Conservation (phyloP, 106 monocot species). For the Acorus gramineus region DNA sequence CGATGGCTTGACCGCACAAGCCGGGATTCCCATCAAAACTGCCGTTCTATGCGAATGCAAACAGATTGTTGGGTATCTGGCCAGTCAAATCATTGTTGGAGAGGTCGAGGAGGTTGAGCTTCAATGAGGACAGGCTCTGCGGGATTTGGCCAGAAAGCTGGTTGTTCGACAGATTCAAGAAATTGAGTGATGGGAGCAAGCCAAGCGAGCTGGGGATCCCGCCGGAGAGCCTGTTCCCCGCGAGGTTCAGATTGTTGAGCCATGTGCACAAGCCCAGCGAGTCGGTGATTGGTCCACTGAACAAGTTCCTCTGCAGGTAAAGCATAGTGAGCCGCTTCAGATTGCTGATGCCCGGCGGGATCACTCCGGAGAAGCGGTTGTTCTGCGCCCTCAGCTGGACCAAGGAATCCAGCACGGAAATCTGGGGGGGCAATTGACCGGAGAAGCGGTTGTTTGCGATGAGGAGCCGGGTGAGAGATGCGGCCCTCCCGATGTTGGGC, state of each 20-base stretch:
- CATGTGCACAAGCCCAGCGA: conserved; percentile 26
- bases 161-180: conserved; percentile 34
- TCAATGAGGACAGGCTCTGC: conserved; percentile 18
- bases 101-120: conserved; percentile 23
- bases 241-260: conserved; percentile 38
- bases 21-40: conserved; percentile 42
- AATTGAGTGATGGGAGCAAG: conserved; percentile 20
- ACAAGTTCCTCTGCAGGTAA: conserved; percentile 18
- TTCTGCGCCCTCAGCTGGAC: conserved; percentile 32
- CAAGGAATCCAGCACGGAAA: conserved; percentile 27
- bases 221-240: conserved; percentile 51
- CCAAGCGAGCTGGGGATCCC: conserved; percentile 34
- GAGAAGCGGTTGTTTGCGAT: conserved; percentile 46
- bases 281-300: conserved; percentile 47
- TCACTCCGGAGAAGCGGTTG: conserved; percentile 43
- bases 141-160: conserved; percentile 43
- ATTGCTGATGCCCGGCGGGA: conserved; percentile 45
- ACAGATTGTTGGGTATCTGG: conserved; percentile 15
- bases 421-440: conserved; percentile 48
- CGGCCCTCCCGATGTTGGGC: conserved; percentile 34
- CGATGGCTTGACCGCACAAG: conserved; percentile 30
- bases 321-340: conserved; percentile 26
- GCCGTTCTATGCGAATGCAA: conserved; percentile 33
- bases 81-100: conserved; percentile 25
- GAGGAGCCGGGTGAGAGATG: conserved; percentile 29